phyloP scores from a whole-genome alignment of 441 rosid genomes.

The Erysimum cheiri region DNA sequence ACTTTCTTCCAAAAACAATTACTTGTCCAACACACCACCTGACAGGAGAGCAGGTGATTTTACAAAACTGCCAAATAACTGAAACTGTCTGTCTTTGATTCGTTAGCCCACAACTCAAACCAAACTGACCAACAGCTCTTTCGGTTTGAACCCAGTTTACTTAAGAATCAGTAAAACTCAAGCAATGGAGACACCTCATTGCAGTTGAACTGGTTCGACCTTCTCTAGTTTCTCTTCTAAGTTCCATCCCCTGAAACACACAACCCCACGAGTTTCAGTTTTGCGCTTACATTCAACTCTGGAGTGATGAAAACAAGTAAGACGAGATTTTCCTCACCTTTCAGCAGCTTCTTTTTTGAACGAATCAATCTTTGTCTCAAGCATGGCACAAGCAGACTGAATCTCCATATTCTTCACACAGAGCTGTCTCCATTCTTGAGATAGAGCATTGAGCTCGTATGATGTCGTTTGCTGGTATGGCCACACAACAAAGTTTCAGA shows the following conservation, averaged over 20 bases:
- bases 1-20: slow-evolving; percentile 3
- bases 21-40: slow-evolving; percentile 9
- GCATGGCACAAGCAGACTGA: slow-evolving; percentile 66
- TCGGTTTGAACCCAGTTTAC: background rate
- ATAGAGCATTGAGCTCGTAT: slow-evolving; percentile 81
- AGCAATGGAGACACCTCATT: slow-evolving; percentile 30
- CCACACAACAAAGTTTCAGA: slow-evolving; percentile 28
- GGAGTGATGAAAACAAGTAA: slow-evolving; percentile 18
- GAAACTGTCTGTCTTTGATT: background rate
- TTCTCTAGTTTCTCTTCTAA: slow-evolving; percentile 65
- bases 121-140: background rate
- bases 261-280: slow-evolving; percentile 21
- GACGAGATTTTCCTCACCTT: slow-evolving; percentile 53
- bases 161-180: background rate
- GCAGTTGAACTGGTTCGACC: slow-evolving; percentile 34
- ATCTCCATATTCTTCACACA: slow-evolving; percentile 86
- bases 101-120: slow-evolving; percentile 6
- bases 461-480: slow-evolving; percentile 82
- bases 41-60: background rate
- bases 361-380: slow-evolving; percentile 68
- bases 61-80: slow-evolving; percentile 1
- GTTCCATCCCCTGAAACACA: slow-evolving; percentile 78
- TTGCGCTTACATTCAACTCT: slow-evolving; percentile 36
- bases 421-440: slow-evolving; percentile 91
- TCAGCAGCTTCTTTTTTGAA: slow-evolving; percentile 77